Conservation (phyloP, 139 green algal species). For the Mesotaenium endlicherianum region DNA sequence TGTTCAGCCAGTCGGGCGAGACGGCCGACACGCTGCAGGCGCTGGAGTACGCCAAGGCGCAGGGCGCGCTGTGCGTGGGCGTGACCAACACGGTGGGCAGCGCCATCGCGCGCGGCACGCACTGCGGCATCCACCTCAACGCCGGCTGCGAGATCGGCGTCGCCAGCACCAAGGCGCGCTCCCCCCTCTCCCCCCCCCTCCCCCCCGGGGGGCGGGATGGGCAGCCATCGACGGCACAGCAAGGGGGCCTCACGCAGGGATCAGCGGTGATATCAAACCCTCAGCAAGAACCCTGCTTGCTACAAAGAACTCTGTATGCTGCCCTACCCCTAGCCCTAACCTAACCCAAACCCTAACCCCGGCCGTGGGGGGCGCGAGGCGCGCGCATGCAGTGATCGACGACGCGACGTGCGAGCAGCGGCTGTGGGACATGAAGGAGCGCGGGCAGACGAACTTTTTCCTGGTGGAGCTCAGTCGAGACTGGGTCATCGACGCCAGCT, state of each 20-base stretch:
- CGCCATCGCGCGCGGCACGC: conserved; percentile 81
- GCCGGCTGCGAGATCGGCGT: conserved; percentile 96
- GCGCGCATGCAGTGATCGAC: conserved; percentile 49
- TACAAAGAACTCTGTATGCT: too few species aligned
- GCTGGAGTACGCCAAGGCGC: conserved; percentile 77
- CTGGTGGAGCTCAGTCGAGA: conserved; percentile 55
- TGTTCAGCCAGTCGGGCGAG: conserved; percentile 90
- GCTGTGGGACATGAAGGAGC: conserved; percentile 46
- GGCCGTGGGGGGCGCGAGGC: too few species aligned
- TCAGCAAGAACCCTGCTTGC: too few species aligned
- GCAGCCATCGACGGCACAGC: too few species aligned
- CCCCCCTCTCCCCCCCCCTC: background rate
- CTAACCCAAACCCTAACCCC: too few species aligned
- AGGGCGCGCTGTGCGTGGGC: conserved; percentile 90
- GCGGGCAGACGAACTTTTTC: conserved; percentile 34
- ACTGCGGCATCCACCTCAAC: conserved; percentile 96
- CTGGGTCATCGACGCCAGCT: conserved; percentile 81
- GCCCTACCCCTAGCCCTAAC: too few species aligned
- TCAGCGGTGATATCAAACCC: too few species aligned
- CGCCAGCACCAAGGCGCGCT: conserved; percentile 82
- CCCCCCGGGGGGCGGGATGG: too few species aligned
- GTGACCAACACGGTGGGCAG: conserved; percentile 96
- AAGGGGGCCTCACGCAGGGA: too few species aligned
- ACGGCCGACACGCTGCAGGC: conserved; percentile 92
- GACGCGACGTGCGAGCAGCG: conserved; percentile 48